These are phyloP conservation scores for Pyrus hybrid DNA, from an alignment of 331 rosid species.

Conservation along the genomic window DNA sequence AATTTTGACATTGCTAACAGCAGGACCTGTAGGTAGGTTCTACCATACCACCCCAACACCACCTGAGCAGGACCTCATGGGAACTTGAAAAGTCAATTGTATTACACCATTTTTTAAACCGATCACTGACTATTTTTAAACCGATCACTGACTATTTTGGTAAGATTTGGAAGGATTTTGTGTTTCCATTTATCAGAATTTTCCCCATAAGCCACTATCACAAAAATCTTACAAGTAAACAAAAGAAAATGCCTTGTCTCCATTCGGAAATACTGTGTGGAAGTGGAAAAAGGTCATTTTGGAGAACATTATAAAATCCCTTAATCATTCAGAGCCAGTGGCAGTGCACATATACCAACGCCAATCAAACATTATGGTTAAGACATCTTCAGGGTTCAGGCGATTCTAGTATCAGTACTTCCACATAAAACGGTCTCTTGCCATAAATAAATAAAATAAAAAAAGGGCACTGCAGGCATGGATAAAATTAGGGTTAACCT, in stretches of 20 bases:
- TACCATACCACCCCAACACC: neutral
- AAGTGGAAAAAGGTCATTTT: neutral
- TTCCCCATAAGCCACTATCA: neutral
- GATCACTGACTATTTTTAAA: neutral
- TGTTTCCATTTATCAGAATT: neutral
- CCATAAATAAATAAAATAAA: too few relatives aligned
- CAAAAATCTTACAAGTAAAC: neutral
- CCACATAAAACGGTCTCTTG: neutral
- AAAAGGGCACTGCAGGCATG: too few relatives aligned
- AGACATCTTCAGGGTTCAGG: neutral
- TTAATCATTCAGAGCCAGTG: neutral
- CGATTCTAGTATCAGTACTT: neutral
- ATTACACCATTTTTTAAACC: neutral
- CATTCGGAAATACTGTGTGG: neutral
- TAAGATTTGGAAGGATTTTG: too few relatives aligned
- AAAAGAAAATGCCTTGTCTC: neutral
- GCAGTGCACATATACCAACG: neutral
- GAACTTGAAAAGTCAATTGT: neutral
- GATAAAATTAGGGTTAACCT: neutral
- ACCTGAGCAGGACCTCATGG: neutral
- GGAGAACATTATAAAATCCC: neutral
- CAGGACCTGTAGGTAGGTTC: neutral
- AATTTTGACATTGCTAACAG: neutral
- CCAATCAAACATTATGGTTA: neutral
- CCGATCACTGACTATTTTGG: neutral